phyloP scores from a whole-genome alignment of 2,329 filamentous ascomycete species.

The Pseudogymnoascus pannorum region DNA sequence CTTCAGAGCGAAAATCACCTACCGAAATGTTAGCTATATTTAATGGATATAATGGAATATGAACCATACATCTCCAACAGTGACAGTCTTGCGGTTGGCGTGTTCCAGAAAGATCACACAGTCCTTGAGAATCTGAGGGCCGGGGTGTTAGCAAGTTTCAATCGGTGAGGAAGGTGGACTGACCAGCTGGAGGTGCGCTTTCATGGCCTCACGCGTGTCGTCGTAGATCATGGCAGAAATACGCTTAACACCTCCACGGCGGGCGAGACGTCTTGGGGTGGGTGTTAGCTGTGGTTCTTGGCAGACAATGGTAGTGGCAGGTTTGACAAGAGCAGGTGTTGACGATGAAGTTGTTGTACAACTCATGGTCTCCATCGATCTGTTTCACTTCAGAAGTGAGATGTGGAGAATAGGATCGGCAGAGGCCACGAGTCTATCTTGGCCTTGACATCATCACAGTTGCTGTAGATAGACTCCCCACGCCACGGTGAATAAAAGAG shows the following conservation, averaged over 20 bases:
- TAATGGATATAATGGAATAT: background rate
- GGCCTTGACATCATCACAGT: background rate
- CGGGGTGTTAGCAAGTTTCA: background rate
- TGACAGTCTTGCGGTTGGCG: constrained; percentile 53
- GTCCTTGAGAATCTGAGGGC: constrained; percentile 24
- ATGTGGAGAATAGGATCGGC: background rate
- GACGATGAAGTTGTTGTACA: background rate
- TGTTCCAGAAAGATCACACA: constrained; percentile 47
- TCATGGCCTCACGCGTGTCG: constrained; percentile 48
- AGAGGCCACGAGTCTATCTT: background rate
- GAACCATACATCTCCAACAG: constrained; percentile 49
- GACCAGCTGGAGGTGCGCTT: constrained; percentile 42
- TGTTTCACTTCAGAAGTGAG: background rate
- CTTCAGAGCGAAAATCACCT: constrained; percentile 49
- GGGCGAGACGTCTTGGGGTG: constrained; percentile 53
- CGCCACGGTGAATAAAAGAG: background rate
- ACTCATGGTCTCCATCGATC: background rate
- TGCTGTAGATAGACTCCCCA: background rate
- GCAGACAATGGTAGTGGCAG: background rate
- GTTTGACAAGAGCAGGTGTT: background rate
- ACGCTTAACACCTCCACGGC: constrained; percentile 69
- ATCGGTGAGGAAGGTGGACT: constrained; percentile 12
- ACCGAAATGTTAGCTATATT: constrained; percentile 9
- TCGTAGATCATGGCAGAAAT: constrained; percentile 61
- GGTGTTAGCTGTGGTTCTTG: background rate